These are phyloP conservation scores for Fusarium sp. DNA, from an alignment of 2,329 filamentous ascomycete species.

Conservation along the genomic window DNA sequence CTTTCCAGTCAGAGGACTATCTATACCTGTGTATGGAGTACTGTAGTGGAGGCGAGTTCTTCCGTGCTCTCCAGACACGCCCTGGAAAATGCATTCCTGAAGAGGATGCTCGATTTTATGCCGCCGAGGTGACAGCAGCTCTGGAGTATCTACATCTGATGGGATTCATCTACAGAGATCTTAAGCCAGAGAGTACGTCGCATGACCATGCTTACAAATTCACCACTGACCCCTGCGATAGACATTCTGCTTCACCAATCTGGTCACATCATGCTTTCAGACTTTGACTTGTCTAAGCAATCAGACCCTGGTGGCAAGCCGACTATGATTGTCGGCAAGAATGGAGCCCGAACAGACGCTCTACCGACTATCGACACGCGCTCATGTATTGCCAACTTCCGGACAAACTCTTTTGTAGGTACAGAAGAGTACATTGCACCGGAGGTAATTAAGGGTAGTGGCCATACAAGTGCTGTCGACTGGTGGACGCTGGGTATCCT, in stretches of 20 bases:
- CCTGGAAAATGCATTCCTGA: slow-evolving; percentile 98
- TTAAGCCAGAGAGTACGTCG: slow-evolving; percentile 91
- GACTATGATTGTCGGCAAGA: slow-evolving; percentile 95
- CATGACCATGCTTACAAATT: slow-evolving; percentile 13
- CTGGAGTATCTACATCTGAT: slow-evolving; percentile 97
- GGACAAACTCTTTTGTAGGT: slow-evolving; percentile 97
- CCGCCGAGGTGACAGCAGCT: slow-evolving; percentile 95
- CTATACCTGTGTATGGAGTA: slow-evolving; percentile 99
- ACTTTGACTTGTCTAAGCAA: slow-evolving; percentile 98
- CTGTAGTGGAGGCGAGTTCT: slow-evolving; percentile 98
- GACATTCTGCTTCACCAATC: slow-evolving; percentile 98
- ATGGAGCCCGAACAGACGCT: slow-evolving; percentile 85
- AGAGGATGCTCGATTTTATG: slow-evolving; percentile 96
- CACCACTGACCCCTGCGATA: slow-evolving; percentile 51
- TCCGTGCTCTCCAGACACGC: slow-evolving; percentile 92
- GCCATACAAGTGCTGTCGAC: slow-evolving; percentile 97
- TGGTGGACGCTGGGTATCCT: slow-evolving; percentile 99
- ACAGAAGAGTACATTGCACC: slow-evolving; percentile 99
- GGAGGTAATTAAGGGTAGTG: slow-evolving; percentile 98
- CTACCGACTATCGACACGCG: slow-evolving; percentile 98
- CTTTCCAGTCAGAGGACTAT: slow-evolving; percentile 98
- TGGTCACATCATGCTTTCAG: slow-evolving; percentile 99
- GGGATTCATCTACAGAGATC: slow-evolving; percentile 98
- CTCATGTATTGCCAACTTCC: slow-evolving; percentile 97
- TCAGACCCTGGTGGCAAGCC: slow-evolving; percentile 95